Base-by-base conservation (phyloP, 2,329 filamentous ascomycete genomes). In the Paradendryphiella salina region DNA sequence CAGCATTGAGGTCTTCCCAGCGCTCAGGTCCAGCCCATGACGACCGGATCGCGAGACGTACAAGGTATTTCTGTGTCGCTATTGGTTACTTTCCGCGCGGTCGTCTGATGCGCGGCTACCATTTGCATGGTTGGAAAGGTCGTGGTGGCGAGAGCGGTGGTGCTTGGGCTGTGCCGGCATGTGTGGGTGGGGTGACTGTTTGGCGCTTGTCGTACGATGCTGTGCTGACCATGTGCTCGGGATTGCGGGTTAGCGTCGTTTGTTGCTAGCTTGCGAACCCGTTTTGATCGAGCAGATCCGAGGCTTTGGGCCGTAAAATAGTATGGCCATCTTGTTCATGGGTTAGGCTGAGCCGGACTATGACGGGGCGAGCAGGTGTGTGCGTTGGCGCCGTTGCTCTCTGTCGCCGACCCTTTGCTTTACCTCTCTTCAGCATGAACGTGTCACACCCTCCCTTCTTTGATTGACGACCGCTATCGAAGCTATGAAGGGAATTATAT, bases 131-230 rank as follows among this genome's bases (percentile, higher is more conserved):
- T 6, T 31, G 3, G n/a, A 37, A 5, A 28, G 8, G 17, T 33
- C 11, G 6, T 17, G 46, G 46, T 50, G 46, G 46, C 46, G 46
- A 50, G 40, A 44, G 20, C 13, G 14, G 4, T 18, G 33, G 46
- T 36, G 39, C 21, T 45, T 33, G 46, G 46, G 26, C 39, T 23
- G 15, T 45, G 40, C 46, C 40, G 46, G 40, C 8, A 45, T 45
- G 26, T 15, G 23, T 6, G 18, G 35, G 46, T 50, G 46, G 46
- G 33, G 46, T 50, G 46, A 50, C 34, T 15, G 14, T 18, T 45
- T 33, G 15, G 26, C 41, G 34, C 36, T 26, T 8, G 46, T 45
- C 46, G 46, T 50, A 50, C 46, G 46, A 50, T 45, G 13, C 40
- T 50, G 26, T 21, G 21, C 31, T 29, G 41, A 50, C 40, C 40